Base-by-base conservation (phyloP, 2,329 filamentous ascomycete genomes). In the Aureobasidium sp. region DNA sequence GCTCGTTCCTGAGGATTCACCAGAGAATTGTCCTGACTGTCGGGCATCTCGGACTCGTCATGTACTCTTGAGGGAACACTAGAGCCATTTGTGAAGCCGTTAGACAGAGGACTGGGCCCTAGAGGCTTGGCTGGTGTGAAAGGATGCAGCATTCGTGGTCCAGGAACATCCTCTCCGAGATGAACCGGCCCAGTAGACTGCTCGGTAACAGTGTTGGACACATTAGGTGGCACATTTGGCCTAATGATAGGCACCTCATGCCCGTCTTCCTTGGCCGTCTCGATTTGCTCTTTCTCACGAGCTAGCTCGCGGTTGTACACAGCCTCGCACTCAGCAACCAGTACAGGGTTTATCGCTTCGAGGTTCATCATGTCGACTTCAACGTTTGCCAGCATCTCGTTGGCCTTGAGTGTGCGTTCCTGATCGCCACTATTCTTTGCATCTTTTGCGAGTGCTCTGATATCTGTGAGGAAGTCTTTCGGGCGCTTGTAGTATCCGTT, bases 401-500 rank as follows among this genome's bases (percentile, higher is more conserved):
- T 96, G 0, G 91, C 92, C 73, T 92, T 94, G 59, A 97, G 78
- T 1, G 87, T 85, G 44, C 91, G 83, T 65, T 96, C 89, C 68
- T 87, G 86, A 69, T 97, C 93, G n/a, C 88, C 90, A 63, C 87
- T 83, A 12, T 86, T 87, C 71, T 87, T 89, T 12, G 92, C 87
- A 75, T 99, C 94, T 72, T 90, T 93, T 25, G 88, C 87, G 5
- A 99, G 78, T 39, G 87, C 84, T 72, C 88, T 90, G 69, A 97
- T 90, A 72, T 99, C 94, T 44, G 87, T 86, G 56, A 96, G 76
- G 71, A 97, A 99, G 72, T 97, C 93, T 68, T 87, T 87, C 0
- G 92, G 90, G 12, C 92, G 86, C 68, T 91, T 90, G 75, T 99
- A 99, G 75, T 91, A 99, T 5, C 94, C 94, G 72, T 99, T 97